Base-by-base conservation (phyloP, 306 rosid species). In the Casuarina glauca region DNA sequence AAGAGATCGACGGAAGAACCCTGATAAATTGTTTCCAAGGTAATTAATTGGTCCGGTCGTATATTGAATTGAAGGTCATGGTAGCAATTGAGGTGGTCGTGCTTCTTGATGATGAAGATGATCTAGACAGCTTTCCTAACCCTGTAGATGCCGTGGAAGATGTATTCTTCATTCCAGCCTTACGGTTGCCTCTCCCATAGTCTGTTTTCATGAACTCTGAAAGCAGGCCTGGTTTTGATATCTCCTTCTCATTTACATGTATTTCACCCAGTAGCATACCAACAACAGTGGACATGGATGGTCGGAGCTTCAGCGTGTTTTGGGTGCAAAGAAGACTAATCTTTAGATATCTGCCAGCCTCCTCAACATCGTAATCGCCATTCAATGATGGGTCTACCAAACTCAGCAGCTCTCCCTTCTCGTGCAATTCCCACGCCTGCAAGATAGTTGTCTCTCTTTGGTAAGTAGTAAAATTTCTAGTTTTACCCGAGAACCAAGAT, bases 291-390 rank as follows among this genome's bases (percentile, higher is more conserved):
- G 96, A 86, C 97, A 91, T 93, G 49, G 87, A 54, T 51, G 98
- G 98, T 69, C 98, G 89, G 61, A 87, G 88, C 81, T 88, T 88
- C 16, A 93, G 95, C 76, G 87, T 76, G 76, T 91, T 93, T 80
- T 90, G 98, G 8, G 91, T 87, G 93, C 98, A 93, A 57, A 88
- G 88, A 49, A 93, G 96, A 80, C 92, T 88, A 44, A 93, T 82
- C 85, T 87, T 91, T 41, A 89, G 79, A 74, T 80, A 91, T 78
- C 77, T 77, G 74, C 87, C 76, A 48, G 91, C 95, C 87, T 92
- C 93, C 79, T 85, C 89, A 9, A 83, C 52, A 17, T 81, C 55
- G 38, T 84, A 71, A 55, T 81, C 88, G 10, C 77, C 82, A 3
- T 16, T 66, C 42, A 86, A 62, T 20, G 68, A 79, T 58, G 84